Percentiles rank a stretch among this genome's conserved stretches.
phyloP scores from a whole-genome alignment of 306 rosid species.

The Coriaria nepalensis region DNA sequence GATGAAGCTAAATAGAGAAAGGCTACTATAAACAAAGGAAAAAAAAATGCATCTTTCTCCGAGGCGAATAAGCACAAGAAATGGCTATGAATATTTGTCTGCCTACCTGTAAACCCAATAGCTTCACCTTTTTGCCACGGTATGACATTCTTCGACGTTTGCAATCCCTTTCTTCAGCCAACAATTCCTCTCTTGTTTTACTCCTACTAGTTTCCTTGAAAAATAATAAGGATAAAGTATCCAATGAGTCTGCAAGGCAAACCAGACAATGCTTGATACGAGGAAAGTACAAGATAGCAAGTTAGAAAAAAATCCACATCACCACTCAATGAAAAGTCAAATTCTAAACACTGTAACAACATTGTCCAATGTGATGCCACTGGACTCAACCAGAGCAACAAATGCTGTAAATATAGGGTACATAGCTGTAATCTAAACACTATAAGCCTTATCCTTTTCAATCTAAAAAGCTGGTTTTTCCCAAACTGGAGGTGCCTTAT shows the following conservation, averaged over 20 bases:
- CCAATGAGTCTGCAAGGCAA: neutral
- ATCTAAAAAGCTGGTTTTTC: too few relatives aligned
- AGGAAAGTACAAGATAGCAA: neutral
- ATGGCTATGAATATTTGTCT: neutral
- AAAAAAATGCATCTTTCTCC: neutral
- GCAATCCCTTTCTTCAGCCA: slow-evolving; percentile 94
- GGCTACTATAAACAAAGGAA: too few relatives aligned
- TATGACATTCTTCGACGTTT: slow-evolving; percentile 93
- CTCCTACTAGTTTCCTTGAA: slow-evolving; percentile 42
- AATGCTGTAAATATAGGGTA: too few relatives aligned
- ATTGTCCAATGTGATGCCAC: too few relatives aligned
- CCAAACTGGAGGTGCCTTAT: too few relatives aligned
- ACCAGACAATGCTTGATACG: too few relatives aligned
- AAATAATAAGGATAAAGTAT: slow-evolving; percentile 6
- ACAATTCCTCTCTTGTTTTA: slow-evolving; percentile 76
- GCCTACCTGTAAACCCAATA: slow-evolving; percentile 60
- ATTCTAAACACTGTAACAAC: too few relatives aligned
- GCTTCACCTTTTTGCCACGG: slow-evolving; percentile 80
- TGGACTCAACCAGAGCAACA: too few relatives aligned
- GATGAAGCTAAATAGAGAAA: neutral
- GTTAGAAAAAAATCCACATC: neutral
- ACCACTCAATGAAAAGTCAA: too few relatives aligned
- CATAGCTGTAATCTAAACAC: too few relatives aligned
- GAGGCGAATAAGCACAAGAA: neutral
- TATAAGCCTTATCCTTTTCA: too few relatives aligned